These are phyloP conservation scores for Wallacemonas sp. DNA, from an alignment of 208 protist genomes.

Conservation along the genomic window DNA sequence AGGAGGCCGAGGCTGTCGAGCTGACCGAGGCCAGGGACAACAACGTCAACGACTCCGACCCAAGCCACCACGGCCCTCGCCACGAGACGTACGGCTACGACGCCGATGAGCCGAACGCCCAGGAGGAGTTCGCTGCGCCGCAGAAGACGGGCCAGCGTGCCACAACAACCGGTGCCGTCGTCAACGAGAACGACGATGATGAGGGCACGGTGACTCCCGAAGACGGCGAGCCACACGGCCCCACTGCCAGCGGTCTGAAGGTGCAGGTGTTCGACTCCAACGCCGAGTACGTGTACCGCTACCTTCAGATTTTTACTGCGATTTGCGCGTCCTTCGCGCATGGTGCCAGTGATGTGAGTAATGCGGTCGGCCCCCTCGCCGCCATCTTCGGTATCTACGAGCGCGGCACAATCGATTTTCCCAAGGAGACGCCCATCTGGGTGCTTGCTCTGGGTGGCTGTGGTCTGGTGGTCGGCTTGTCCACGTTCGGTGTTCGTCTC, in stretches of 20 bases:
- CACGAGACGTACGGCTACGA: conserved; percentile 4
- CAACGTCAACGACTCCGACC: not conserved
- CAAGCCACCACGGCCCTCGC: not conserved
- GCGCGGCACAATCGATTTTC: conserved; percentile 34
- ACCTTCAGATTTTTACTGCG: conserved; percentile 84
- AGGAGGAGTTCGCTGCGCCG: conserved; percentile 5
- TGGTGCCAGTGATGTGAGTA: conserved; percentile 87
- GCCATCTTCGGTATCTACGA: conserved; percentile 74
- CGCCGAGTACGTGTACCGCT: conserved; percentile 75
- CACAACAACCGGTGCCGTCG: conserved; percentile 27
- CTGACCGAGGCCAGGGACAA: conserved; percentile 22
- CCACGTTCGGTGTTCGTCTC: conserved; percentile 71
- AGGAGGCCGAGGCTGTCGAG: conserved; percentile 13
- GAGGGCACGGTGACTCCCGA: conserved; percentile 8
- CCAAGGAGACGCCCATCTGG: conserved; percentile 59
- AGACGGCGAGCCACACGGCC: not conserved
- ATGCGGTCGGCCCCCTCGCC: conserved; percentile 76
- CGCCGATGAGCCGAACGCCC: not conserved
- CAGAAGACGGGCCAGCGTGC: conserved; percentile 17
- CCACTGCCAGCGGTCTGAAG: conserved; percentile 34
- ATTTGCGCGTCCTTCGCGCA: conserved; percentile 84
- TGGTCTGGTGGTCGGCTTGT: conserved; percentile 71
- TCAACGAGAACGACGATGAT: conserved; percentile 29
- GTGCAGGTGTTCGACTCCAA: conserved; percentile 57
- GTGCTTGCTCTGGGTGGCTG: conserved; percentile 65